Base-by-base conservation (phyloP, 345 rosid species). In the Heritiera littoralis region DNA sequence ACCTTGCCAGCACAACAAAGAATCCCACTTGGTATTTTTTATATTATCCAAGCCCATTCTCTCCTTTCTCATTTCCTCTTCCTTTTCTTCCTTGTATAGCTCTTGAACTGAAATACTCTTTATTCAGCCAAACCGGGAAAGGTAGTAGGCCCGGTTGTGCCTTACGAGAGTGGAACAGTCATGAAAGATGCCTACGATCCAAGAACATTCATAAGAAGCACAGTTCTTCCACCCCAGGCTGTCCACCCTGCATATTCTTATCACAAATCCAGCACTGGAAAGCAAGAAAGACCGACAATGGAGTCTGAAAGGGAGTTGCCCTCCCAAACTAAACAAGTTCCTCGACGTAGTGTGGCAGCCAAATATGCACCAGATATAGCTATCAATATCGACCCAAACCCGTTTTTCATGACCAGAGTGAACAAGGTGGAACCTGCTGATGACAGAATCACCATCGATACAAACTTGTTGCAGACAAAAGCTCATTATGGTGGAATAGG, bases 381-480 rank as follows among this genome's bases (percentile, higher is more conserved):
- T 54, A 90, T 95, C 85, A 85, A 90, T 78, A 95, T 93, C 3
- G 95, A 95, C 78, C 77, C 86, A 79, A 92, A 93, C 85, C 97
- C 97, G 0, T 91, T 89, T 81, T 90, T 92, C 75, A 88, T 88
- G 94, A 86, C 93, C 7, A 93, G 93, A 81, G 88, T 84, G 74
- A 85, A 79, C 76, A 89, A 88, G 83, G 87, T 76, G 40, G 98
- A 93, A 55, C 85, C 82, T 74, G 76, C 79, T 6, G 89, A 88
- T 4, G 93, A 90, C 56, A 82, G 90, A 70, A 83, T 89, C n/a
- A 68, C 86, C 28, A 86, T 92, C 0, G 93, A 93, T 5, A 78
- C 98, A 13, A 88, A 87, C 81, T 85, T 87, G 81, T 78, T 90
- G 82, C 98, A 91, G 80, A 81, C 89, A 32, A 92, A 89, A 81